Evolutionary conservation across 768 basidiomycete genomes (phyloP).

Genomic region (Sporobolomyces pararoseus): DNA sequence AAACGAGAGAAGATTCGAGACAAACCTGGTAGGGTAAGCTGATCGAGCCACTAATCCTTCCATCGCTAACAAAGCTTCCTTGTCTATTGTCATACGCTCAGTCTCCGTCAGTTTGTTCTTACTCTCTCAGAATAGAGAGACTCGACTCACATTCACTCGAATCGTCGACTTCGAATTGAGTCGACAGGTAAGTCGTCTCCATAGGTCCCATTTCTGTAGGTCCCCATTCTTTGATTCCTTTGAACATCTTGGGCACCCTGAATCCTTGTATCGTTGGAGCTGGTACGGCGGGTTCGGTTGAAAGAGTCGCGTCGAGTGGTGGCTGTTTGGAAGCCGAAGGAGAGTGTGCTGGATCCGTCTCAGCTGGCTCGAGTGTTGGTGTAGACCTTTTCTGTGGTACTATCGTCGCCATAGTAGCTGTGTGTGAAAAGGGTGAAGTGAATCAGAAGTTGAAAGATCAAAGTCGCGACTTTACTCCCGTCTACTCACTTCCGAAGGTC

Average conservation of each 20-base stretch:
- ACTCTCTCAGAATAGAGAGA: too few species aligned
- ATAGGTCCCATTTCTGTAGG: not conserved
- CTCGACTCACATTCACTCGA: constrained; percentile 14
- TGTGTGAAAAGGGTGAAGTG: not conserved
- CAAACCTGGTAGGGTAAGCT: constrained; percentile 18
- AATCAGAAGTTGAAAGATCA: not conserved
- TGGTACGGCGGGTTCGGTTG: not conserved
- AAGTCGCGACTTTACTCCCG: not conserved
- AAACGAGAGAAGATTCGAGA: not conserved
- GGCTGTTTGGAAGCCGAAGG: not conserved
- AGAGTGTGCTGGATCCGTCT: not conserved
- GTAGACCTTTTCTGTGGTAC: constrained; percentile 4
- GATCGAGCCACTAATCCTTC: constrained; percentile 8
- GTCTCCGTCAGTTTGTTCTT: too few species aligned
- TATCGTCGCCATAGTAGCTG: not conserved
- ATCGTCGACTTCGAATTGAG: constrained; percentile 31
- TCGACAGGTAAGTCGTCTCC: constrained; percentile 1
- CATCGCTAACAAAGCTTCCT: constrained; percentile 7
- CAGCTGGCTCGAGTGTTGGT: not conserved
- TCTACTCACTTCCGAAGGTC: too few species aligned
- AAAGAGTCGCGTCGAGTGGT: not conserved
- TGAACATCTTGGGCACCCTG: constrained; percentile 5
- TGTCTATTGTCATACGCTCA: not conserved
- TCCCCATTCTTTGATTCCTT: not conserved
- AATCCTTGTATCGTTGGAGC: not conserved